phyloP scores from a whole-genome alignment of 1,284 basidiomycete species.

The Melampsora larici-populina region DNA sequence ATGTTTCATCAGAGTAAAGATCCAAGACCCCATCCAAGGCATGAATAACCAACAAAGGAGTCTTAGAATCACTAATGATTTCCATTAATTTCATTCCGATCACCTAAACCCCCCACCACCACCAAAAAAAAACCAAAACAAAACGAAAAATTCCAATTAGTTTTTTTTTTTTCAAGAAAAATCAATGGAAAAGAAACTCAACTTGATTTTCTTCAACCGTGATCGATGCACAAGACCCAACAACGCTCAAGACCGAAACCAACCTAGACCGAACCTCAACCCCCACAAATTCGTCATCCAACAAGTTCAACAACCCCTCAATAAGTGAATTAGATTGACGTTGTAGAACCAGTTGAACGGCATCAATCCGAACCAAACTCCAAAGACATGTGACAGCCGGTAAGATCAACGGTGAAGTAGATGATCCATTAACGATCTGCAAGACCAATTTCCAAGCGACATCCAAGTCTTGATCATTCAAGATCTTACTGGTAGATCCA shows the following conservation, averaged over 20 bases:
- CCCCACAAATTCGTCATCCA: too few species aligned
- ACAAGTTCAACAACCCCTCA: too few species aligned
- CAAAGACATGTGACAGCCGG: not conserved
- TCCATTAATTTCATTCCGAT: constrained; percentile 24
- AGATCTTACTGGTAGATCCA: not conserved
- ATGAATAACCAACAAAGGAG: constrained; percentile 1
- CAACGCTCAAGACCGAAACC: not conserved
- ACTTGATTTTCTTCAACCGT: constrained; percentile 34
- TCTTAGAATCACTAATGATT: constrained; percentile 6
- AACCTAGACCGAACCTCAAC: too few species aligned
- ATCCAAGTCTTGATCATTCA: not conserved
- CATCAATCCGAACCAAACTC: not conserved
- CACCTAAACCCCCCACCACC: not conserved
- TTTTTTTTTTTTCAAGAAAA: too few species aligned
- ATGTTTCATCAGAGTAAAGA: constrained; percentile 22
- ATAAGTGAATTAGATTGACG: too few species aligned
- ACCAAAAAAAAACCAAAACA: too few species aligned
- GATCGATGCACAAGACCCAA: not conserved
- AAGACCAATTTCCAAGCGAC: not conserved
- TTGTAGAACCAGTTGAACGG: too few species aligned
- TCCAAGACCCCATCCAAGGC: constrained; percentile 36
- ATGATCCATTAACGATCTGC: not conserved
- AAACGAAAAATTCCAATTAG: too few species aligned
- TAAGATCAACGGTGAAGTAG: not conserved
- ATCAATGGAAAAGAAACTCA: not conserved